Percentiles rank a stretch among this genome's conserved stretches.
Conservation (phyloP, 805 yeast genomes). For the Hagleromyces aurorensis region DNA sequence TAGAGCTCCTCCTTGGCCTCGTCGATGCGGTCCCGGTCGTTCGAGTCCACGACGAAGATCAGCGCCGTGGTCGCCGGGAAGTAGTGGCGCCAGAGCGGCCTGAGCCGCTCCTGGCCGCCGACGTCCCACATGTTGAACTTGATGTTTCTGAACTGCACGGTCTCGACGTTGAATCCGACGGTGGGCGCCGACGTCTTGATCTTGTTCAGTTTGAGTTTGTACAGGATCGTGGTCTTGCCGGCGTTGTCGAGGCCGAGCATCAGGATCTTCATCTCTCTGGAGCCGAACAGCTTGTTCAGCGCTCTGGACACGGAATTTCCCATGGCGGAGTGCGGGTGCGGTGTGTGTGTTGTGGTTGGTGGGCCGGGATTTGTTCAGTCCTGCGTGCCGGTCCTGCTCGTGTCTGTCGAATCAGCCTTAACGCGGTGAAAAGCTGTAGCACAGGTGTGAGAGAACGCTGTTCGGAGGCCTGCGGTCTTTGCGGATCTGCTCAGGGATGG, state of each 20-base stretch:
- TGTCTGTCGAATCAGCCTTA: no score
- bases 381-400: no score
- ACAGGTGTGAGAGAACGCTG: no score
- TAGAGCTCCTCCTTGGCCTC: constrained; percentile 73
- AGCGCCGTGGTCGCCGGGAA: constrained; percentile 89
- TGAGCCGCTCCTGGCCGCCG: constrained; percentile 89
- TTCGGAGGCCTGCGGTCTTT: no score
- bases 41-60: constrained; percentile 82
- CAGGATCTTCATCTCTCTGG: constrained; percentile 57
- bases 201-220: constrained; percentile 72
- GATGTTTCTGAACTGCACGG: constrained; percentile 72
- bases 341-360: no score
- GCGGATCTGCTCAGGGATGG: no score
- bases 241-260: constrained; percentile 93
- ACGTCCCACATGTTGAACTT: constrained; percentile 91
- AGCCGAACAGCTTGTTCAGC: constrained; percentile 42
- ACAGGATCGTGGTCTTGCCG: constrained; percentile 83
- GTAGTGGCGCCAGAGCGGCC: constrained; percentile 94
- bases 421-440: no score
- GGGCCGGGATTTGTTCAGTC: no score
- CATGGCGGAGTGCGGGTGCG: no score
- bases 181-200: constrained; percentile 81
- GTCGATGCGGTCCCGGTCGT: constrained; percentile 61
- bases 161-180: constrained; percentile 88
- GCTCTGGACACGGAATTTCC: constrained; percentile 30